A percentile compares a stretch with the other conserved stretches of the same genome.
Evolutionary conservation across 1,139 yeast species (phyloP).

Genomic region (Debaryomyces subglobosus): DNA sequence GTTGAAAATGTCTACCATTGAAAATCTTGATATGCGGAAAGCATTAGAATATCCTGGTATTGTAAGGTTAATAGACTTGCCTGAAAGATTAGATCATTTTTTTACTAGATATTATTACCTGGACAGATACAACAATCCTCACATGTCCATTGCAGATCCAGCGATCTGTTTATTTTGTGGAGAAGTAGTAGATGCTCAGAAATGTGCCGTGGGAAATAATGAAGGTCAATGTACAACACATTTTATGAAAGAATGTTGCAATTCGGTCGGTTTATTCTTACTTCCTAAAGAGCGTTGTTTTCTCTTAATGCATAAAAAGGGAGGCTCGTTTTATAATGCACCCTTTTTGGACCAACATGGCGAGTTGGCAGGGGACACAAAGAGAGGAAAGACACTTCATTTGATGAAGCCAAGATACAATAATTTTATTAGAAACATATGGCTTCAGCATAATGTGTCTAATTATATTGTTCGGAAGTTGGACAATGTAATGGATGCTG

Average conservation of each 20-base stretch:
- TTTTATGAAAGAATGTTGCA: conserved; percentile 63
- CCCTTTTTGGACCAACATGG: conserved; percentile 91
- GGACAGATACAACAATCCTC: conserved; percentile 44
- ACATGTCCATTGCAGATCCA: conserved; percentile 63
- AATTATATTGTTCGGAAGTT: conserved; percentile 78
- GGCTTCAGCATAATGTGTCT: conserved; percentile 82
- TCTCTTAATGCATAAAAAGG: conserved; percentile 63
- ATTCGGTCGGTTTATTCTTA: conserved; percentile 75
- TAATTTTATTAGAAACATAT: conserved; percentile 63
- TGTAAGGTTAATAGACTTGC: conserved; percentile 58
- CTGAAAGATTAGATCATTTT: conserved; percentile 69
- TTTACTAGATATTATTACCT: conserved; percentile 61
- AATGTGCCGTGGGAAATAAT: conserved; percentile 49
- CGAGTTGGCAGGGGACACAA: conserved; percentile 75
- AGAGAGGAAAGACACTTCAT: conserved; percentile 72
- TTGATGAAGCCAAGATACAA: conserved; percentile 68
- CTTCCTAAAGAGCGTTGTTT: conserved; percentile 77
- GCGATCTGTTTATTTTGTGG: conserved; percentile 90
- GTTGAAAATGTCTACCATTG: conserved; percentile 10
- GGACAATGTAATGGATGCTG: conserved; percentile 79
- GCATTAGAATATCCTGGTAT: conserved; percentile 70
- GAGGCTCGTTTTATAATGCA: conserved; percentile 82
- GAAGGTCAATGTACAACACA: conserved; percentile 75
- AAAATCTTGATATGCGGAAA: conserved; percentile 18
- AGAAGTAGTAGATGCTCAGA: conserved; percentile 66